phyloP scores from a whole-genome alignment of 768 basidiomycete species.

The Tulasnella sp. region DNA sequence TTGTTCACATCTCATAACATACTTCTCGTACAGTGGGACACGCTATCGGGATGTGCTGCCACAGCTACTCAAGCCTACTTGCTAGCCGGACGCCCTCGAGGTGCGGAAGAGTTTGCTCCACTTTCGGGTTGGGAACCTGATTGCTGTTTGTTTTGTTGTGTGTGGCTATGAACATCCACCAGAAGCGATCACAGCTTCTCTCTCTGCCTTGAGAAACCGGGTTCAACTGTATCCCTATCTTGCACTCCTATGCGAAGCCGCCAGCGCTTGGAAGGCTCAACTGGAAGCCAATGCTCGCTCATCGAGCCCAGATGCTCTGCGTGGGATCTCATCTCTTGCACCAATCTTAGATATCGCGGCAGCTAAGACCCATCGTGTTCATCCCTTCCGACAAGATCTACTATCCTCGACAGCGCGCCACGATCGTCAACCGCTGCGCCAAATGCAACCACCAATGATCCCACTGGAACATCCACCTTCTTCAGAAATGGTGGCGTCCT shows the following conservation, averaged over 20 bases:
- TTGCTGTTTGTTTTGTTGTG: background rate
- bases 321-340: background rate
- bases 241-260: background rate
- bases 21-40: conserved; percentile 1
- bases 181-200: conserved; percentile 17
- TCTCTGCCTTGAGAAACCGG: background rate
- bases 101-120: background rate
- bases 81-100: conserved; percentile 8
- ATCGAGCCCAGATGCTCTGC: background rate
- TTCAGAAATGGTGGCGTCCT: background rate
- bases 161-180: background rate
- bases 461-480: background rate
- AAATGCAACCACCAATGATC: background rate
- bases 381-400: background rate
- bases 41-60: conserved; percentile 9
- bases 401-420: background rate
- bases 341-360: background rate
- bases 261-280: background rate
- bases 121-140: background rate
- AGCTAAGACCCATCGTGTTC: background rate
- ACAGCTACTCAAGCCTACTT: conserved; percentile 16
- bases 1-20: too few relatives aligned
- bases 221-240: conserved; percentile 1
- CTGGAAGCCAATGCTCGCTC: too few relatives aligned
- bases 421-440: background rate